Conservation (phyloP, 2,329 filamentous ascomycete genomes). For the Penicillium sp. region DNA sequence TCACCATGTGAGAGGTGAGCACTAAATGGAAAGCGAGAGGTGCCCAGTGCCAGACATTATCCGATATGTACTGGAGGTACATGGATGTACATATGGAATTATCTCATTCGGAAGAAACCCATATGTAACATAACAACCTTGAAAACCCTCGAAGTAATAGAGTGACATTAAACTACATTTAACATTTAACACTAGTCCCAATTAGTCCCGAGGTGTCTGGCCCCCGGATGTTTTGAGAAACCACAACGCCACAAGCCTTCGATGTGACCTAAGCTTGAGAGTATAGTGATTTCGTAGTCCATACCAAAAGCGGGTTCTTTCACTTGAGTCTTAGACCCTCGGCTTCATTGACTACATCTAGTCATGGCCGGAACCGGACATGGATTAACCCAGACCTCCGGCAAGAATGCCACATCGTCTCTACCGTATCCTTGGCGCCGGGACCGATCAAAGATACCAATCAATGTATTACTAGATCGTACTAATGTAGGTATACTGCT, state of each 20-base stretch:
- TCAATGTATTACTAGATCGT: not conserved
- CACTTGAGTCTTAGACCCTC: not conserved
- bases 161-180: not conserved
- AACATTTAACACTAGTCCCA: not conserved
- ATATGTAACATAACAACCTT: not conserved
- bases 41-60: not conserved
- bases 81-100: not conserved
- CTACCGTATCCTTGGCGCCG: not conserved
- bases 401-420: not conserved
- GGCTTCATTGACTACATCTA: not conserved
- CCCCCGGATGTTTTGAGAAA: not conserved
- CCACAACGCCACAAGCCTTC: not conserved
- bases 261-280: conserved; percentile 3
- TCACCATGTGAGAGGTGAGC: too few relatives aligned
- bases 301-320: not conserved
- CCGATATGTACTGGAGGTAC: not conserved
- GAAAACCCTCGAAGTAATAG: not conserved
- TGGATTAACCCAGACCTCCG: not conserved
- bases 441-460: not conserved
- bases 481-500: not conserved
- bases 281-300: not conserved
- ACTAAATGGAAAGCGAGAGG: too few relatives aligned
- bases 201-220: not conserved
- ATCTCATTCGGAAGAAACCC: not conserved
- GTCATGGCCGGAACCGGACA: not conserved